Conservation (phyloP, 192 early-diverging fungal genomes). For the Coemansia sp. region DNA sequence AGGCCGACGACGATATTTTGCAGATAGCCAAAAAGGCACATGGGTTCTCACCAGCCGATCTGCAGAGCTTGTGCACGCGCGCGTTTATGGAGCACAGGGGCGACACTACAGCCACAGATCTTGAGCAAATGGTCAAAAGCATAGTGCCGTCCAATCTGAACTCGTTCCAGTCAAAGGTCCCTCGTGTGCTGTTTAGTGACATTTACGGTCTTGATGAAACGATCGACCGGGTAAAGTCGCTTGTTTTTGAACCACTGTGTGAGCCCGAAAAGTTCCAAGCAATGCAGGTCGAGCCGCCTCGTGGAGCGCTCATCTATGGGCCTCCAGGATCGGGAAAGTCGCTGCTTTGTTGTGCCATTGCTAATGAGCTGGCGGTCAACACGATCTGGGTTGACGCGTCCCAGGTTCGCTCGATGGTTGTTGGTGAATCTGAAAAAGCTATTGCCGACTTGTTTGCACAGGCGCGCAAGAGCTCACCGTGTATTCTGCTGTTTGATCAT, state of each 20-base stretch:
- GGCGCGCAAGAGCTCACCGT: slow-evolving; percentile 80
- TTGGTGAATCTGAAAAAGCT: slow-evolving; percentile 90
- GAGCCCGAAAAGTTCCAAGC: slow-evolving; percentile 44
- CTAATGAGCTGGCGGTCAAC: slow-evolving; percentile 75
- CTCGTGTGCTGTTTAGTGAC: slow-evolving; percentile 63
- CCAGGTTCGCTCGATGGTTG: slow-evolving; percentile 83
- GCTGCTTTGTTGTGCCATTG: slow-evolving; percentile 79
- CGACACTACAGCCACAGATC: slow-evolving; percentile 27
- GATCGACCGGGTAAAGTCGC: slow-evolving; percentile 58
- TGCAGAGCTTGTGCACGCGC: slow-evolving; percentile 67
- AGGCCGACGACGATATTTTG: slow-evolving; percentile 12
- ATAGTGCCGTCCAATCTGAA: slow-evolving; percentile 27
- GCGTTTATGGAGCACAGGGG: slow-evolving; percentile 43
- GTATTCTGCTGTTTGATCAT: slow-evolving; percentile 92
- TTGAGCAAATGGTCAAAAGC: slow-evolving; percentile 13
- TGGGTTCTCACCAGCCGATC: slow-evolving; percentile 81
- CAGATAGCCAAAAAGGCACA: slow-evolving; percentile 33
- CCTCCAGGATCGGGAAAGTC: slow-evolving; percentile 92
- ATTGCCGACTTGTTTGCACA: slow-evolving; percentile 82
- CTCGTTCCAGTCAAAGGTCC: slow-evolving; percentile 57
- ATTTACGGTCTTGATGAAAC: slow-evolving; percentile 76
- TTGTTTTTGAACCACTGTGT: slow-evolving; percentile 55
- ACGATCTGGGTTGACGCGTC: slow-evolving; percentile 85
- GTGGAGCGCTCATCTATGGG: slow-evolving; percentile 82
- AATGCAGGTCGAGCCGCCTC: slow-evolving; percentile 70